These are phyloP conservation scores for Pyrus hybrid DNA, from an alignment of 331 rosid genomes.

Conservation along the genomic window DNA sequence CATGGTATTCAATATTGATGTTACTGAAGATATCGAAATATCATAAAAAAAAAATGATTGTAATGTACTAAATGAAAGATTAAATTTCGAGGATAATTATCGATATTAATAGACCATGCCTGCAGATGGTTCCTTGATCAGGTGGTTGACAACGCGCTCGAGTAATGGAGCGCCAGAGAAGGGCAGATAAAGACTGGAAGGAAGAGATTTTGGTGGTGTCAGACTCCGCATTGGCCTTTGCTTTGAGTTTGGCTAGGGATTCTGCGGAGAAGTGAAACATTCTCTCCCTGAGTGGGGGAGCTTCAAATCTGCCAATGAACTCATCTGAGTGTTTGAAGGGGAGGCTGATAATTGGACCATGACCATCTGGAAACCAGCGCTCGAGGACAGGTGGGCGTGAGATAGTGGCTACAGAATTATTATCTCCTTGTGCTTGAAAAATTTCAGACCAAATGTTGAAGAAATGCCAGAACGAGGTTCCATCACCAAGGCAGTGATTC, in stretches of 20 bases:
- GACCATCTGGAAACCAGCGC: slow-evolving; percentile 53
- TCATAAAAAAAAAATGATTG: too few relatives aligned
- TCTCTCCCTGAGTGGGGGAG: slow-evolving; percentile 48
- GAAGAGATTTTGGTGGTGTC: slow-evolving; percentile 45
- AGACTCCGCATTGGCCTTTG: slow-evolving; percentile 41
- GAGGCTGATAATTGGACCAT: slow-evolving; percentile 33
- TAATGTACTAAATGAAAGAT: too few relatives aligned
- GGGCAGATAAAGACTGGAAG: slow-evolving; percentile 59
- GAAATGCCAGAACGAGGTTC: slow-evolving; percentile 60
- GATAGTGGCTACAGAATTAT: not conserved
- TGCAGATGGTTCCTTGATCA: slow-evolving; percentile 21
- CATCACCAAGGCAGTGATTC: slow-evolving; percentile 44
- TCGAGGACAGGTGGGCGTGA: slow-evolving; percentile 31
- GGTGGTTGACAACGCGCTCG: slow-evolving; percentile 14
- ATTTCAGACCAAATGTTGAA: slow-evolving; percentile 54
- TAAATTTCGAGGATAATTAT: too few relatives aligned
- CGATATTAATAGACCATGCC: not conserved
- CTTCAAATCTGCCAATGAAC: slow-evolving; percentile 31
- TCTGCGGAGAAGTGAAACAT: slow-evolving; percentile 48
- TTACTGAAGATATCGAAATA: too few relatives aligned
- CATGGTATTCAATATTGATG: too few relatives aligned
- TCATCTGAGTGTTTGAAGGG: slow-evolving; percentile 46
- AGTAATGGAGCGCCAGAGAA: slow-evolving; percentile 49
- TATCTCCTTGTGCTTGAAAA: slow-evolving; percentile 9
- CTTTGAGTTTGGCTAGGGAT: slow-evolving; percentile 49